phyloP scores from a whole-genome alignment of 208 protist genomes.

The Jaenimonas drosophilae region DNA sequence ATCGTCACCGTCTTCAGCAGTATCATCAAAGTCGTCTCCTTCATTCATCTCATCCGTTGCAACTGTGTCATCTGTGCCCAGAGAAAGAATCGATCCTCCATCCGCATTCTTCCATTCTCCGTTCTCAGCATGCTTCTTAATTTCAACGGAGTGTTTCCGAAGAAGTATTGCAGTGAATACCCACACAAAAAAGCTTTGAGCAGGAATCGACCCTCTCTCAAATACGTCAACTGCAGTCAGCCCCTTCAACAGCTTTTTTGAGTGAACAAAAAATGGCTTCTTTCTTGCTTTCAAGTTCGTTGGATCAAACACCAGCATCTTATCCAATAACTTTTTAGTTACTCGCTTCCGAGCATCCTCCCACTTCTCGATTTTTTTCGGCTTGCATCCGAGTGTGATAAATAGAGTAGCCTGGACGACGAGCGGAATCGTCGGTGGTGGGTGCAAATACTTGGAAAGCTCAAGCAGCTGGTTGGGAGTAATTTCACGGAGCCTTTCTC shows the following conservation, averaged over 20 bases:
- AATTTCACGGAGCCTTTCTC: slow-evolving; percentile 17
- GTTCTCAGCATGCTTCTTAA: slow-evolving; percentile 11
- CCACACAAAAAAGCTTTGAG: slow-evolving; percentile 51
- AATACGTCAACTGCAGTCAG: slow-evolving; percentile 32
- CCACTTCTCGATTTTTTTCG: slow-evolving; percentile 37
- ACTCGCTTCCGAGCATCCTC: slow-evolving; percentile 31
- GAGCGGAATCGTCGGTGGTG: slow-evolving; percentile 35
- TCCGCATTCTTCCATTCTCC: neutral
- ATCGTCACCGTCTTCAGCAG: slow-evolving; percentile 1
- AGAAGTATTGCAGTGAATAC: slow-evolving; percentile 34
- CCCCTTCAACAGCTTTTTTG: slow-evolving; percentile 35
- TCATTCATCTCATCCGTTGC: slow-evolving; percentile 3
- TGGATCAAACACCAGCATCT: slow-evolving; percentile 42
- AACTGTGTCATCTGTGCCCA: neutral
- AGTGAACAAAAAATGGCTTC: slow-evolving; percentile 35
- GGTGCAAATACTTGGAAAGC: slow-evolving; percentile 39
- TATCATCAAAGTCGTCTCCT: slow-evolving; percentile 6
- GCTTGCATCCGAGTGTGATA: slow-evolving; percentile 35
- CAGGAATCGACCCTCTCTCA: slow-evolving; percentile 46
- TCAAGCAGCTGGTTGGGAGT: slow-evolving; percentile 38
- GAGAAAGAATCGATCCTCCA: neutral
- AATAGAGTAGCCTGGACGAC: slow-evolving; percentile 36
- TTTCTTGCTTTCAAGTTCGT: slow-evolving; percentile 23
- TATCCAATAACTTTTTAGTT: slow-evolving; percentile 23
- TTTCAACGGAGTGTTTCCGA: slow-evolving; percentile 11